Conservation (phyloP, 2,329 filamentous ascomycete species). For the Penicillium nordicum region DNA sequence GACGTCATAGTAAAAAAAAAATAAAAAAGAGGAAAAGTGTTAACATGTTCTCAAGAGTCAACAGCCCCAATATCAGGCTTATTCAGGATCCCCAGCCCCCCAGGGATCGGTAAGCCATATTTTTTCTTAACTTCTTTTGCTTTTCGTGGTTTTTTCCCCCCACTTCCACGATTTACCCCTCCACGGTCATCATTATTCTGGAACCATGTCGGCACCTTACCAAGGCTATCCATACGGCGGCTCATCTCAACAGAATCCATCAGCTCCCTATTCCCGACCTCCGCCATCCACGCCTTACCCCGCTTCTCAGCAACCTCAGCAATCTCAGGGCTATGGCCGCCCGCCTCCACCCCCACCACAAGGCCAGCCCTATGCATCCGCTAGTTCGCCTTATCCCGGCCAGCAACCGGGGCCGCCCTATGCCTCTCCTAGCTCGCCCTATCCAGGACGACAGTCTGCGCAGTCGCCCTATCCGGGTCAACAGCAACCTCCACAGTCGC, state of each 20-base stretch:
- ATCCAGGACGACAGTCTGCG: slow-evolving; percentile 9
- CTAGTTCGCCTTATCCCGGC: slow-evolving; percentile 27
- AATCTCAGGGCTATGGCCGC: slow-evolving; percentile 38
- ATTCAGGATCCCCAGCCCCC: slow-evolving; percentile 42
- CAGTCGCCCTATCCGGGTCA: slow-evolving; percentile 11
- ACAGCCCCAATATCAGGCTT: slow-evolving; percentile 56
- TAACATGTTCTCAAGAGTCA: slow-evolving; percentile 1
- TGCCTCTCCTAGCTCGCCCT: slow-evolving; percentile 26
- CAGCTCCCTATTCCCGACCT: slow-evolving; percentile 30
- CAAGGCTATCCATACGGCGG: slow-evolving; percentile 34
- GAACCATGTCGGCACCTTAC: slow-evolving; percentile 37
- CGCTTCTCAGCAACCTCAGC: slow-evolving; percentile 10
- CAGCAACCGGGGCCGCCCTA: slow-evolving; percentile 8
- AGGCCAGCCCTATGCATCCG: slow-evolving; percentile 33
- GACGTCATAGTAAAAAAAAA: slow-evolving; percentile 22
- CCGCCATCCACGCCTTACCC: slow-evolving; percentile 29
- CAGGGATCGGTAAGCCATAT: slow-evolving; percentile 37
- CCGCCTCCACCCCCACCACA: slow-evolving; percentile 42
- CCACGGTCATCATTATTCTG: slow-evolving; percentile 10
- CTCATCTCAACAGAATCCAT: slow-evolving; percentile 34
- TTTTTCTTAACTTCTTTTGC: slow-evolving; percentile 10
- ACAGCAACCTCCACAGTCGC: slow-evolving; percentile 1
- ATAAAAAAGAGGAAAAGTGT: background rate
- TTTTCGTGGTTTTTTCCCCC: slow-evolving; percentile 11
- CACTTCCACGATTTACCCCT: slow-evolving; percentile 10